Conservation (phyloP, 2,329 filamentous ascomycete genomes). For the Harringtonia lauricola region DNA sequence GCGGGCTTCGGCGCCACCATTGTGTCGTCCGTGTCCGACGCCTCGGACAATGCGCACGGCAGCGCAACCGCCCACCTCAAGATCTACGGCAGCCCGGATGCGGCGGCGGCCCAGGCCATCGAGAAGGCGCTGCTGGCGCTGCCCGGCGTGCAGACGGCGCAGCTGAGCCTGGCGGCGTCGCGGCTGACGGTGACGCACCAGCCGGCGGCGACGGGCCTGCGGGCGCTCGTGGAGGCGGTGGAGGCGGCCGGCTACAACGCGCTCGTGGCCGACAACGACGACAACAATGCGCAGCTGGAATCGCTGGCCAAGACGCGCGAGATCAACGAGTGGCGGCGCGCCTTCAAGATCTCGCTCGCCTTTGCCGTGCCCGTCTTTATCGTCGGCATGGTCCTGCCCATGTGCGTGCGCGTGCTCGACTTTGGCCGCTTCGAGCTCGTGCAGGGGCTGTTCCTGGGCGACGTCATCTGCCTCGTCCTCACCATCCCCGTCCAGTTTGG, state of each 20-base stretch:
- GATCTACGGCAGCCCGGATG: constrained; percentile 68
- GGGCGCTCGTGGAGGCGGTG: constrained; percentile 69
- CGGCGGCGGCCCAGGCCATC: constrained; percentile 58
- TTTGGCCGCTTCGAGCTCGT: constrained; percentile 59
- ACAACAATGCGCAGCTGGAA: constrained; percentile 93
- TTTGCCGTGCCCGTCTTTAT: constrained; percentile 89
- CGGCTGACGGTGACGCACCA: constrained; percentile 65
- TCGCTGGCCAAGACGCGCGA: constrained; percentile 94
- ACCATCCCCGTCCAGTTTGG: constrained; percentile 95
- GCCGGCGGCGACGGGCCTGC: constrained; percentile 62
- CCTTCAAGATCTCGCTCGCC: constrained; percentile 63
- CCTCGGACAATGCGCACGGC: constrained; percentile 38
- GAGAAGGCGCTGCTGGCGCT: constrained; percentile 55
- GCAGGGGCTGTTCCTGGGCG: constrained; percentile 76
- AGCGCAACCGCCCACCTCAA: constrained; percentile 64
- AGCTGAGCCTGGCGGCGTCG: constrained; percentile 61
- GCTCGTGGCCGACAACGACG: constrained; percentile 78
- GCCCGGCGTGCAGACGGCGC: constrained; percentile 63
- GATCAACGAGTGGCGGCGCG: constrained; percentile 82
- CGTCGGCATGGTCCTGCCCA: constrained; percentile 88
- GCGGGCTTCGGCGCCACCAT: constrained; percentile 78
- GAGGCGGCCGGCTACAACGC: constrained; percentile 83
- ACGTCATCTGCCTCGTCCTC: constrained; percentile 70
- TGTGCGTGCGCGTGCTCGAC: constrained; percentile 66
- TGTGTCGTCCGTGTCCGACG: constrained; percentile 61